Percentiles rank a stretch among this genome's conserved stretches.
Evolutionary conservation across 306 rosid species (phyloP).

Genomic region (Castanea mollissima): DNA sequence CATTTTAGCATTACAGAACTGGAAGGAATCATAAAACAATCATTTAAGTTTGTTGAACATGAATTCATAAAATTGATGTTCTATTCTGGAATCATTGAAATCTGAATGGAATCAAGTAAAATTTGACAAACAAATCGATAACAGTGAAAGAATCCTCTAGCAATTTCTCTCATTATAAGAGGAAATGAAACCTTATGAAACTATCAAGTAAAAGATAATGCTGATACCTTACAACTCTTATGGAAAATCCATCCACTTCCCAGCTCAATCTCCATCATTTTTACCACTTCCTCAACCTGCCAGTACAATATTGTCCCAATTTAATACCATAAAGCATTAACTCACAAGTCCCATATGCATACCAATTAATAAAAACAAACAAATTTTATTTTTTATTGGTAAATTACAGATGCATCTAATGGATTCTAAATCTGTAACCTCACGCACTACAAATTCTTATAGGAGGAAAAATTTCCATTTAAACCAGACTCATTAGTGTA

Average conservation of each 20-base stretch:
- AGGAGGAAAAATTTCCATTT: too few relatives aligned
- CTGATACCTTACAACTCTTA: constrained; percentile 61
- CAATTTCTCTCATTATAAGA: background rate
- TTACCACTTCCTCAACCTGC: constrained; percentile 67
- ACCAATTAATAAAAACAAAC: background rate
- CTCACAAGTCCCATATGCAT: background rate
- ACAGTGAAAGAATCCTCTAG: background rate
- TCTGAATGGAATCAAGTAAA: background rate
- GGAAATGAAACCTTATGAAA: background rate
- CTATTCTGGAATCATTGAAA: background rate
- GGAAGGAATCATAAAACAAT: background rate
- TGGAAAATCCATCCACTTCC: constrained; percentile 70
- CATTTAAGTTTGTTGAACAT: too few relatives aligned
- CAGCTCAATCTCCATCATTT: constrained; percentile 76
- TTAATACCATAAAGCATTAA: background rate
- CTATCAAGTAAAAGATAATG: constrained; percentile 5
- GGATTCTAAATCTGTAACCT: too few relatives aligned
- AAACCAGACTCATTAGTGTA: too few relatives aligned
- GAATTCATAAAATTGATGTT: background rate
- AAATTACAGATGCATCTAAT: too few relatives aligned
- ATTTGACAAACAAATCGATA: background rate
- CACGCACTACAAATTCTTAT: too few relatives aligned
- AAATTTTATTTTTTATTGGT: background rate
- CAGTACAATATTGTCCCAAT: background rate
- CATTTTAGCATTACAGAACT: background rate